Evolutionary conservation across 1,284 basidiomycete species (phyloP).

Genomic region (Ganoderma resinaceum): DNA sequence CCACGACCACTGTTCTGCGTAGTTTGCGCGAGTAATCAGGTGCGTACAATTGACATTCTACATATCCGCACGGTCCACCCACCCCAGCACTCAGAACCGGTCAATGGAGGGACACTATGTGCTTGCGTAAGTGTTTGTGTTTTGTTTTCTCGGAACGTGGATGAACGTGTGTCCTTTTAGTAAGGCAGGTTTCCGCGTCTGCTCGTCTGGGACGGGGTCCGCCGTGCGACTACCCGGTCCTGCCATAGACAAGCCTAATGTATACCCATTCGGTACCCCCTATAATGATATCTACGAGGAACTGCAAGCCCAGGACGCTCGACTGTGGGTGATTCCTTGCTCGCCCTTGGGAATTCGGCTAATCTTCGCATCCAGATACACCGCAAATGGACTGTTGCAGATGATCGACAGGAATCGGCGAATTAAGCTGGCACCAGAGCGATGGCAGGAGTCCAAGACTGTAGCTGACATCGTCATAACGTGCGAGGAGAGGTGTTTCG

Average conservation of each 20-base stretch:
- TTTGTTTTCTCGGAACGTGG: not conserved
- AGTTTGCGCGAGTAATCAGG: slow-evolving; percentile 98
- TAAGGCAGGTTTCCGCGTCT: slow-evolving; percentile 90
- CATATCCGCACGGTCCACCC: not conserved
- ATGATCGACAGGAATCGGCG: slow-evolving; percentile 98
- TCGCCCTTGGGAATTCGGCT: slow-evolving; percentile 24
- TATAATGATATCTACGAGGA: slow-evolving; percentile 98
- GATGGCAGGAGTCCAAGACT: slow-evolving; percentile 93
- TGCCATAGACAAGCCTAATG: slow-evolving; percentile 97
- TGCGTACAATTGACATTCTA: slow-evolving; percentile 43
- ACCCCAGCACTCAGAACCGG: slow-evolving; percentile 75
- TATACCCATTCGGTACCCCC: slow-evolving; percentile 97
- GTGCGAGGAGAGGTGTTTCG: slow-evolving; percentile 98
- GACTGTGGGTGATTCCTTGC: slow-evolving; percentile 63
- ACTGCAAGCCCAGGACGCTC: slow-evolving; percentile 85
- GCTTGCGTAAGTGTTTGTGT: slow-evolving; percentile 70
- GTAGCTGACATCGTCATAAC: slow-evolving; percentile 97
- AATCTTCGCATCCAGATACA: slow-evolving; percentile 65
- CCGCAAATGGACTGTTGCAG: slow-evolving; percentile 94
- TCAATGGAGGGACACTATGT: slow-evolving; percentile 99
- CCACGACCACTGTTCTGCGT: slow-evolving; percentile 90
- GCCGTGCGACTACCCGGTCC: slow-evolving; percentile 96
- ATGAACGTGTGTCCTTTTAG: slow-evolving; percentile 45
- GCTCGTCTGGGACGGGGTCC: slow-evolving; percentile 96
- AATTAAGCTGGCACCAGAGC: slow-evolving; percentile 92